These are phyloP conservation scores for Thalia dealbata DNA, from an alignment of 176 grass and related monocot genomes.

Conservation along the genomic window DNA sequence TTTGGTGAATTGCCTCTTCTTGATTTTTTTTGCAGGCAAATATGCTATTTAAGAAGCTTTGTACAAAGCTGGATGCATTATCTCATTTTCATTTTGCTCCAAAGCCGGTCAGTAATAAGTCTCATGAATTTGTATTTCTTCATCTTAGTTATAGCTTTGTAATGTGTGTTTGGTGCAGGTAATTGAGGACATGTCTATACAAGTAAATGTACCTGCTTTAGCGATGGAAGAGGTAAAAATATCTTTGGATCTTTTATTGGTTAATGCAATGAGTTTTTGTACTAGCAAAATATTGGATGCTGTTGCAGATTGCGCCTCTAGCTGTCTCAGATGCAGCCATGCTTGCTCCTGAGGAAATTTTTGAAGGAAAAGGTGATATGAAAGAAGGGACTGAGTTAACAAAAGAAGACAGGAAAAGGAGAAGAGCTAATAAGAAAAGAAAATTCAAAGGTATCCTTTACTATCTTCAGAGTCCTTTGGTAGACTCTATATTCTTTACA, in stretches of 20 bases:
- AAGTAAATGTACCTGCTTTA: constrained; percentile 91
- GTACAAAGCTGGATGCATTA: constrained; percentile 75
- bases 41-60: constrained; percentile 68
- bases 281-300: not conserved
- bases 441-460: constrained; percentile 54
- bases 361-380: constrained; percentile 85
- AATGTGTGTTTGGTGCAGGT: constrained; percentile 33
- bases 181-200: constrained; percentile 89
- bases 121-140: constrained; percentile 4
- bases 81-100: constrained; percentile 98
- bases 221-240: constrained; percentile 93
- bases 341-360: constrained; percentile 93
- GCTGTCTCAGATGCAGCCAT: constrained; percentile 81
- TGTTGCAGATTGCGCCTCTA: constrained; percentile 72
- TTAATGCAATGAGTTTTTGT: not conserved
- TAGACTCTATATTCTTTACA: not conserved
- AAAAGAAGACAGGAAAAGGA: constrained; percentile 65
- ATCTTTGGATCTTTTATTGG: not conserved
- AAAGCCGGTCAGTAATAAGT: constrained; percentile 52
- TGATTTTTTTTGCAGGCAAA: constrained; percentile 39
- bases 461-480: not conserved
- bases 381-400: constrained; percentile 77
- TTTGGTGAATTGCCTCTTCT: not conserved
- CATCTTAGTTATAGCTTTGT: constrained; percentile 8
- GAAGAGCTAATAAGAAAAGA: constrained; percentile 89